Conservation (phyloP, 2,329 filamentous ascomycete genomes). For the Talaromyces sp. region DNA sequence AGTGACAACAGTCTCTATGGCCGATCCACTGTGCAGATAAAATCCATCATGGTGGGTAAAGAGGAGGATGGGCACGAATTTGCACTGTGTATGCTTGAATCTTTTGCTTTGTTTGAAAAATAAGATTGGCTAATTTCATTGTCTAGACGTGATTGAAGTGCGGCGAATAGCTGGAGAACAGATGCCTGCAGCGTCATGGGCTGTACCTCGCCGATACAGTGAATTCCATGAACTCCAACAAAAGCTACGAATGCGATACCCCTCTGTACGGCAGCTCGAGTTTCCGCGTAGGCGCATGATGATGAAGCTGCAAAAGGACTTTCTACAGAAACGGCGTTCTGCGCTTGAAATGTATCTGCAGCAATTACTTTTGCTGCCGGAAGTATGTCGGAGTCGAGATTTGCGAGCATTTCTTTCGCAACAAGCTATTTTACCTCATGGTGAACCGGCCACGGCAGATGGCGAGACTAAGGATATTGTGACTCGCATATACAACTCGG, state of each 20-base stretch:
- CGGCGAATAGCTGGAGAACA: conserved; percentile 85
- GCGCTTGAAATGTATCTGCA: conserved; percentile 82
- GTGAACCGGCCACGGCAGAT: conserved; percentile 56
- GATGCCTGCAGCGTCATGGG: conserved; percentile 95
- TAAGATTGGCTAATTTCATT: neutral
- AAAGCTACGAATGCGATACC: conserved; percentile 75
- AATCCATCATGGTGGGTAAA: conserved; percentile 84
- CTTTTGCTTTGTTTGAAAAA: neutral
- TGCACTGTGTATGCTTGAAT: conserved; percentile 63
- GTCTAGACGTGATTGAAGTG: conserved; percentile 76
- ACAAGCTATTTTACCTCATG: conserved; percentile 68
- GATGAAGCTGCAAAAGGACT: conserved; percentile 95
- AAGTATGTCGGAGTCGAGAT: conserved; percentile 90
- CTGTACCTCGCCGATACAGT: conserved; percentile 86
- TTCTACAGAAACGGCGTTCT: conserved; percentile 79
- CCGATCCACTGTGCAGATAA: conserved; percentile 82
- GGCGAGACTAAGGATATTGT: conserved; percentile 77
- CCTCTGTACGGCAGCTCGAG: conserved; percentile 81
- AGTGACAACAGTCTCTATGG: conserved; percentile 97
- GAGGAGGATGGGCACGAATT: conserved; percentile 93
- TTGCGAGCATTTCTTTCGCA: conserved; percentile 87
- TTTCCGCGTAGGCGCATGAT: conserved; percentile 90
- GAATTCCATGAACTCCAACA: conserved; percentile 97
- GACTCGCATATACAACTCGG: conserved; percentile 89
- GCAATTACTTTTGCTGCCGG: conserved; percentile 77